Evolutionary conservation across 495 filamentous ascomycete genomes (phyloP).

Genomic region (Penicillium bialowiezense): DNA sequence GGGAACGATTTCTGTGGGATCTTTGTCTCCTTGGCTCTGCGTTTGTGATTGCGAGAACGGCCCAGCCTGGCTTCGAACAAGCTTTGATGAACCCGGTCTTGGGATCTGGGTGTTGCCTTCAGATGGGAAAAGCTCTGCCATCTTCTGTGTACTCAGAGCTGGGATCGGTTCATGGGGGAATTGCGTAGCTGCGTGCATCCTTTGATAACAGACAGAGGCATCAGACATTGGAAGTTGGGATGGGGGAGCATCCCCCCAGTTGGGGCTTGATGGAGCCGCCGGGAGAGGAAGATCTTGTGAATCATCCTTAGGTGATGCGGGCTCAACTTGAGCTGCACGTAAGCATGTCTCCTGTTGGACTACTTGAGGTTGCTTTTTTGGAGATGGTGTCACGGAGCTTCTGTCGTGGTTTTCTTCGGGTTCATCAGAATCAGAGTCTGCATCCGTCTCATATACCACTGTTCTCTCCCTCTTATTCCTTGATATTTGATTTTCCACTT

Average conservation of each 20-base stretch:
- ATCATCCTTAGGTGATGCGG: conserved; percentile 21
- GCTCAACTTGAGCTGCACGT: background rate
- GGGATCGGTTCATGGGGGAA: conserved; percentile 44
- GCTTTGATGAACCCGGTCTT: background rate
- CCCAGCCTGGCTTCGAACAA: conserved; percentile 1
- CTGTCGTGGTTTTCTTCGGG: conserved; percentile 15
- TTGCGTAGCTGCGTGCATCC: conserved; percentile 40
- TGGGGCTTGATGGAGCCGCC: conserved; percentile 3
- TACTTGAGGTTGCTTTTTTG: background rate
- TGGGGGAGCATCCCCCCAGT: conserved; percentile 8
- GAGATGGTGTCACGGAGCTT: conserved; percentile 11
- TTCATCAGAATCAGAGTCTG: conserved; percentile 37
- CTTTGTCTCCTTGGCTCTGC: conserved; percentile 25
- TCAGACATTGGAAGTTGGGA: conserved; percentile 37
- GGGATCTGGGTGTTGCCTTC: conserved; percentile 23
- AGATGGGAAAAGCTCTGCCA: conserved; percentile 42
- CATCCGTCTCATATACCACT: conserved; percentile 47
- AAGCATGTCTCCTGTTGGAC: background rate
- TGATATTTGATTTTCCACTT: background rate
- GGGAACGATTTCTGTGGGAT: conserved; percentile 34
- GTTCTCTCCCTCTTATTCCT: conserved; percentile 22
- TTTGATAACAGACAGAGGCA: conserved; percentile 40
- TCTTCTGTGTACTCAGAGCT: conserved; percentile 39
- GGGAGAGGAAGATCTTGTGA: conserved; percentile 39
- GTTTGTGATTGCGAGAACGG: conserved; percentile 23